Evolutionary conservation across 345 rosid genomes (phyloP), one percentile per base, ranked within the genome.

Genomic region (Populus ilicifolia): DNA sequence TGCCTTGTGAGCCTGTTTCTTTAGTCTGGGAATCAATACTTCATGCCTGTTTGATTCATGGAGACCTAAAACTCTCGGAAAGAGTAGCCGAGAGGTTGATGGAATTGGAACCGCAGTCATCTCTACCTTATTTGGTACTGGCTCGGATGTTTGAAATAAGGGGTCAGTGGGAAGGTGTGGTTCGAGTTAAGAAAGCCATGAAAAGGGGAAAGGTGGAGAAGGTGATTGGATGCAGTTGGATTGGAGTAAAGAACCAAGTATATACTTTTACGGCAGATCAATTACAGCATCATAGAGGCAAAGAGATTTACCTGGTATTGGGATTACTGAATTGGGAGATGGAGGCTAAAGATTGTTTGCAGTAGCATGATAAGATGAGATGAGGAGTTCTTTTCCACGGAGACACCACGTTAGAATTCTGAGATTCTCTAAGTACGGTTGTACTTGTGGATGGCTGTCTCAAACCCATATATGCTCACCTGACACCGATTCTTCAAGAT

Each of bases 121-220:
- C 80, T 59, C 65, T 86, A 74, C 86, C 94, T 10, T 90, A 84
- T 78, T 61, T 84, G 18, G 78, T 89, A 72, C 78, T 94, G 86
- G 75, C 81, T 71, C 80, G 81, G 71, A 71, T 81, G 64, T 94
- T 89, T 67, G 91, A 90, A 78, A 86, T 69, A 84, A 84, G 86
- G 78, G 87, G 88, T 46, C 81, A 80, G 54, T 91, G 96, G 98
- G 98, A 91, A 76, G 82, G 80, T 30, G 70, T 89, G 71, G 88
- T 89, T 67, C 83, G 82, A 75, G 72, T 91, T 54, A 80, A 82
- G 83, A 88, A 85, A 27, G 76, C 76, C 43, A 80, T 90, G 88
- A 80, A 80, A 75, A 71, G 80, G 72, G 82, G 75, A 27, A 78
- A 75, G 64, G 62, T 79, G 27, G 84, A 80, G 75, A 80, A 73